phyloP scores from a whole-genome alignment of 257 asterid species.

The Catharanthus roseus region DNA sequence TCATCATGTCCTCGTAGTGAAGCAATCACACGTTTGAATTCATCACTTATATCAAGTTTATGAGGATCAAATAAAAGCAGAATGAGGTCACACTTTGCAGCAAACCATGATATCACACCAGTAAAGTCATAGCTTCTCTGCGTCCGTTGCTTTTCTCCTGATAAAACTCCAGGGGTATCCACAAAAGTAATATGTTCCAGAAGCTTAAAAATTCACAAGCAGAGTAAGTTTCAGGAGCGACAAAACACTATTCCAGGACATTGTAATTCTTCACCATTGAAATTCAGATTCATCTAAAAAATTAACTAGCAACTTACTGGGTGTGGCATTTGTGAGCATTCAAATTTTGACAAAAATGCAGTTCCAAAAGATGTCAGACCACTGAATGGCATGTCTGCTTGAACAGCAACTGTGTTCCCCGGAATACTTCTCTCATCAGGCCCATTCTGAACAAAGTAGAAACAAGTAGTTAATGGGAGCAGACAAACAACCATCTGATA shows the following conservation, averaged over 20 bases:
- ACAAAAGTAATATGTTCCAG: constrained; percentile 92
- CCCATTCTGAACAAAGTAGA: constrained; percentile 56
- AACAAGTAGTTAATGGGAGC: constrained; percentile 12
- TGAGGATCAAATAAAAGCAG: constrained; percentile 90
- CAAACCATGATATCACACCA: constrained; percentile 98
- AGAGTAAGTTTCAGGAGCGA: constrained; percentile 5
- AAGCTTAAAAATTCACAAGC: constrained; percentile 43
- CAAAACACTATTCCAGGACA: background rate
- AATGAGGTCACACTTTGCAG: constrained; percentile 87
- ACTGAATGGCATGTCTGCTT: constrained; percentile 94
- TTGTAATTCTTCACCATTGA: background rate
- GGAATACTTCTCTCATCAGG: constrained; percentile 96
- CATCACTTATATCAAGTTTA: constrained; percentile 96
- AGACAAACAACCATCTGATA: background rate
- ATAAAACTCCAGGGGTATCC: constrained; percentile 94
- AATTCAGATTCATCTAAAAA: background rate
- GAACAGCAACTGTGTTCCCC: constrained; percentile 93
- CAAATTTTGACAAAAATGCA: constrained; percentile 85
- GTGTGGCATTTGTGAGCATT: constrained; percentile 98
- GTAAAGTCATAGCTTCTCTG: constrained; percentile 96
- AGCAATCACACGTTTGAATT: constrained; percentile 83
- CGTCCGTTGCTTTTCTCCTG: constrained; percentile 95
- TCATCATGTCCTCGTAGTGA: constrained; percentile 95
- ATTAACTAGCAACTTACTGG: constrained; percentile 52
- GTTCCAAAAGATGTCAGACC: constrained; percentile 90